A percentile compares a stretch with the other conserved stretches of the same genome.
These are phyloP conservation scores for Prunus davidiana DNA, from an alignment of 306 rosid genomes.

Conservation along the genomic window DNA sequence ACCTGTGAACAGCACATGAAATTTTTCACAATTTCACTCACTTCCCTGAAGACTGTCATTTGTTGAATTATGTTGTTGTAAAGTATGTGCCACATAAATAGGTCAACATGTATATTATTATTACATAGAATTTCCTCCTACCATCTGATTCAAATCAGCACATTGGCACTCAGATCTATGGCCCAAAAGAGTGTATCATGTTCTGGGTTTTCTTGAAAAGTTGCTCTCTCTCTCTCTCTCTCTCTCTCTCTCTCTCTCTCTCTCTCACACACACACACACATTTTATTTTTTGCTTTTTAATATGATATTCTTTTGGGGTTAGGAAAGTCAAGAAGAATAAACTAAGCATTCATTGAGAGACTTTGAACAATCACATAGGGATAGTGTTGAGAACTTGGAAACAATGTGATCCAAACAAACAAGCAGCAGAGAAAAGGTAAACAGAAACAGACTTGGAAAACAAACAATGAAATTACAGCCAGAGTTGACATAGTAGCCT, in stretches of 20 bases:
- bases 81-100: slow-evolving; percentile 47
- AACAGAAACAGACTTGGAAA: slow-evolving; percentile 41
- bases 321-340: slow-evolving; percentile 23
- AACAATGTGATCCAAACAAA: slow-evolving; percentile 51
- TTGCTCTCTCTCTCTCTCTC: too few relatives aligned
- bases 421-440: slow-evolving; percentile 48
- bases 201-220: not conserved
- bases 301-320: slow-evolving; percentile 4
- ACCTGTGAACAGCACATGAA: slow-evolving; percentile 34
- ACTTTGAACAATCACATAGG: slow-evolving; percentile 29
- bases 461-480: slow-evolving; percentile 50
- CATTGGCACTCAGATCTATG: not conserved
- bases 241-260: too few relatives aligned
- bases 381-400: slow-evolving; percentile 27
- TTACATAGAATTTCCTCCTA: not conserved
- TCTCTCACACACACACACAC: too few relatives aligned
- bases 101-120: slow-evolving; percentile 42
- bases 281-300: slow-evolving; percentile 9
- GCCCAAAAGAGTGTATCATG: not conserved
- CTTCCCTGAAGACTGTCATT: slow-evolving; percentile 49
- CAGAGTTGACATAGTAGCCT: slow-evolving; percentile 33
- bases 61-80: slow-evolving; percentile 58
- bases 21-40: slow-evolving; percentile 20
- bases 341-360: slow-evolving; percentile 1
- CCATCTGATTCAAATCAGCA: not conserved